Evolutionary conservation across 78 protist genomes (phyloP).

Genomic region (Ministeria vibrans): DNA sequence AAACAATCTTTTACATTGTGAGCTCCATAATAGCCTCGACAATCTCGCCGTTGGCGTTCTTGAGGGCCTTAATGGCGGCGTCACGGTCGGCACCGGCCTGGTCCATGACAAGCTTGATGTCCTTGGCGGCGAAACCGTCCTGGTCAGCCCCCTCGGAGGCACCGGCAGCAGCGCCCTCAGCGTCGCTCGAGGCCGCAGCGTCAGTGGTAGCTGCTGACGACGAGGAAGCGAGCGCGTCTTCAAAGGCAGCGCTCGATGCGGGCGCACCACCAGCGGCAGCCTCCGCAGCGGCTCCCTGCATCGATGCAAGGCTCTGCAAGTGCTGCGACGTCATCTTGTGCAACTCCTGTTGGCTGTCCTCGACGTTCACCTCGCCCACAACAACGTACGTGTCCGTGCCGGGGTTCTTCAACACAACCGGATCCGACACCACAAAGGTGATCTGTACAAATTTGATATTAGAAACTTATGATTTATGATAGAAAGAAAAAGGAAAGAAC

Average conservation of each 20-base stretch:
- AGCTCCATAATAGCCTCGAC: conserved; percentile 87
- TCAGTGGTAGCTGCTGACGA: not conserved
- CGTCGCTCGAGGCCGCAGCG: conserved; percentile 25
- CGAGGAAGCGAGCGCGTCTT: not conserved
- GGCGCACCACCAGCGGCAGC: not conserved
- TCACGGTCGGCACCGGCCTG: conserved; percentile 65
- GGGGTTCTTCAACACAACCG: conserved; percentile 75
- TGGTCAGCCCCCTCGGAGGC: conserved; percentile 54
- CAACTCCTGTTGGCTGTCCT: conserved; percentile 58
- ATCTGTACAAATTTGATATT: too few species aligned
- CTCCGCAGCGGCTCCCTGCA: not conserved
- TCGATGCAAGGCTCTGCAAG: conserved; percentile 15
- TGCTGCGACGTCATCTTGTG: conserved; percentile 42
- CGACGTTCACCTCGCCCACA: conserved; percentile 89
- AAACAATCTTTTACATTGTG: not conserved
- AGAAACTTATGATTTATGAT: too few species aligned
- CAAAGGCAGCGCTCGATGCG: not conserved
- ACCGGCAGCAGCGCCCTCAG: conserved; percentile 41
- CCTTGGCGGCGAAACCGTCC: conserved; percentile 70
- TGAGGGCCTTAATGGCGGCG: conserved; percentile 79
- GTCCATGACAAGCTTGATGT: conserved; percentile 82
- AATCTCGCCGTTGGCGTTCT: conserved; percentile 74
- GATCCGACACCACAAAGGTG: too few species aligned
- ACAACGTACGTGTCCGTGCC: conserved; percentile 81
- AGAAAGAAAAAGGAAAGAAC: too few species aligned